Conservation (phyloP, 1,139 yeast species). For the Magnusiomyces tetraspermus region DNA sequence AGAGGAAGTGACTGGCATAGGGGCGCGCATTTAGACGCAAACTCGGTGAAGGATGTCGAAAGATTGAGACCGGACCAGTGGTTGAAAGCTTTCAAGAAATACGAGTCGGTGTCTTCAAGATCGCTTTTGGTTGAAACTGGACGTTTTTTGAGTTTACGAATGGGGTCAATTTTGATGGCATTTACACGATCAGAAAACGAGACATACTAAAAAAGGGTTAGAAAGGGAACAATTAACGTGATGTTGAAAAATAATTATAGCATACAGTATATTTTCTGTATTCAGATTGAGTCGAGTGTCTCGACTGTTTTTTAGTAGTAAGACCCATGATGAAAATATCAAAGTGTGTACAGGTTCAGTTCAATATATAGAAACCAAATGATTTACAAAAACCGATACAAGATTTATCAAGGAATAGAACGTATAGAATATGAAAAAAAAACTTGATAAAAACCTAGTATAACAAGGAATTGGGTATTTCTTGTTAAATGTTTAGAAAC, state of each 20-base stretch:
- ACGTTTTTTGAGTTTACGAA: constrained; percentile 50
- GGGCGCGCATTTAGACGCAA: constrained; percentile 47
- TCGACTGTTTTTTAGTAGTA: constrained; percentile 9
- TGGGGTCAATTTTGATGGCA: constrained; percentile 76
- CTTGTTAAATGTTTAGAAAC: constrained; percentile 13
- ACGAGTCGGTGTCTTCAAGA: constrained; percentile 47
- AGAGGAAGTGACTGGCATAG: constrained; percentile 69
- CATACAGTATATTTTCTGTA: constrained; percentile 13
- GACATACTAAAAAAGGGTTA: constrained; percentile 34
- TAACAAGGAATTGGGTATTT: too few relatives aligned
- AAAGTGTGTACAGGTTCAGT: too few relatives aligned
- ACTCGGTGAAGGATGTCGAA: constrained; percentile 61
- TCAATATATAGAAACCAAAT: too few relatives aligned
- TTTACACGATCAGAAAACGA: constrained; percentile 83
- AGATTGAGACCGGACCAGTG: constrained; percentile 86
- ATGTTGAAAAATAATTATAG: background rate
- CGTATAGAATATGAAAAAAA: background rate
- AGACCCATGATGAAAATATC: constrained; percentile 3
- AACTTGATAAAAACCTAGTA: background rate
- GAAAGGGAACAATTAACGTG: background rate
- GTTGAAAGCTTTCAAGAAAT: constrained; percentile 65
- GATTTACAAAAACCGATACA: constrained; percentile 6
- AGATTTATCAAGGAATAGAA: background rate
- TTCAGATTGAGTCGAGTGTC: constrained; percentile 14
- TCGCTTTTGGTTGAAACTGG: constrained; percentile 42